These are phyloP conservation scores for Ramaria rubella DNA, from an alignment of 768 basidiomycete genomes.

Conservation along the genomic window DNA sequence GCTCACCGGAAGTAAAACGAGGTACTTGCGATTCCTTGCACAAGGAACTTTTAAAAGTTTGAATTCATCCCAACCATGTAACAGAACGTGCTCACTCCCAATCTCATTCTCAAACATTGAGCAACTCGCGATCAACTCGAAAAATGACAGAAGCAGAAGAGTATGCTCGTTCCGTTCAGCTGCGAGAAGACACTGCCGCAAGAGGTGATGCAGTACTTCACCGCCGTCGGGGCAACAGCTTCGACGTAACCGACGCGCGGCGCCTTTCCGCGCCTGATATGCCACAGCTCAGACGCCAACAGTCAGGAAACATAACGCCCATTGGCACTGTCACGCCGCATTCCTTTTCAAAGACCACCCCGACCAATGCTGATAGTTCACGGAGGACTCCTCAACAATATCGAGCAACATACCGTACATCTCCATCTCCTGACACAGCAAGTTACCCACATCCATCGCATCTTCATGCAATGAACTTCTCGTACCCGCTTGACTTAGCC, in stretches of 20 bases:
- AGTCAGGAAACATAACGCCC: neutral
- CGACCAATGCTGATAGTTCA: neutral
- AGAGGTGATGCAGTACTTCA: neutral
- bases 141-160: conserved; percentile 7
- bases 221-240: neutral
- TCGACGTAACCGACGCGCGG: neutral
- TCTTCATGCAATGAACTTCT: conserved; percentile 13
- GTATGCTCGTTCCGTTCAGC: conserved; percentile 7
- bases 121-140: neutral
- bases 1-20: conserved; percentile 6
- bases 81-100: conserved; percentile 9
- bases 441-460: conserved; percentile 16
- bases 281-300: conserved; percentile 1
- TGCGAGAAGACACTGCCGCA: conserved; percentile 1
- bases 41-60: too few relatives aligned
- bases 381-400: neutral
- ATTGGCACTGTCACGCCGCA: neutral
- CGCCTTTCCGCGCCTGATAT: neutral
- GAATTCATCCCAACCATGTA: neutral
- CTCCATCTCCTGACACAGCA: conserved; percentile 38
- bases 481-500: conserved; percentile 53
- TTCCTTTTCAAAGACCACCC: neutral
- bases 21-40: neutral
- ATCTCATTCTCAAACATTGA: neutral
- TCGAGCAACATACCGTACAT: conserved; percentile 33